These are phyloP conservation scores for Neonectria neomacrospora DNA, from an alignment of 2,329 filamentous ascomycete species.

Conservation along the genomic window DNA sequence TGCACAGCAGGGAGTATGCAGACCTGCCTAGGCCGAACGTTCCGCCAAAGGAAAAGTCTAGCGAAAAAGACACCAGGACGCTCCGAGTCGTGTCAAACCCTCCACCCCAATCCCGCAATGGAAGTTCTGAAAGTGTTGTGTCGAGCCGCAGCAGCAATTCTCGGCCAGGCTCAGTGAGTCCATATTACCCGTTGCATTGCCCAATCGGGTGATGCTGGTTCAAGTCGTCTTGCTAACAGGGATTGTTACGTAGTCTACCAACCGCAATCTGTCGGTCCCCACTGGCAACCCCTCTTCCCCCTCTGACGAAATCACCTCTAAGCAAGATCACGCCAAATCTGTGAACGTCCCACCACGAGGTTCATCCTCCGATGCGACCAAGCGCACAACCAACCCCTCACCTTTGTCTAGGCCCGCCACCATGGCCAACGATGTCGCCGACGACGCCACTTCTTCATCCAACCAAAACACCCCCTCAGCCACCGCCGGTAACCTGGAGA, in stretches of 20 bases:
- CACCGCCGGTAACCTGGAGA: constrained; percentile 58
- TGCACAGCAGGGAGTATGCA: constrained; percentile 69
- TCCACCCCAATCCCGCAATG: constrained; percentile 57
- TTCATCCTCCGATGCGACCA: constrained; percentile 73
- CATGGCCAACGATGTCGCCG: constrained; percentile 65
- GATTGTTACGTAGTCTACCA: constrained; percentile 64
- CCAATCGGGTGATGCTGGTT: constrained; percentile 57
- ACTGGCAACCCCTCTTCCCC: constrained; percentile 64
- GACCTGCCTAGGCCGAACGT: constrained; percentile 36
- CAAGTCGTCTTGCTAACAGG: constrained; percentile 59
- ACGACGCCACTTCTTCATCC: constrained; percentile 54
- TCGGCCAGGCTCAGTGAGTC: constrained; percentile 74
- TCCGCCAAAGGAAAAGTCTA: constrained; percentile 40
- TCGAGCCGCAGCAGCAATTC: constrained; percentile 69
- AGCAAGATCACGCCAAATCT: constrained; percentile 64
- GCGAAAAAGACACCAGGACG: constrained; percentile 55
- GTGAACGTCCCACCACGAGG: constrained; percentile 70
- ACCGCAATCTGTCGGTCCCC: constrained; percentile 66
- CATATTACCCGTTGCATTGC: constrained; percentile 45
- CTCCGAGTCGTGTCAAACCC: constrained; percentile 50
- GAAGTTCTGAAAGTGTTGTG: constrained; percentile 73
- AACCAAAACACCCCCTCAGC: constrained; percentile 45
- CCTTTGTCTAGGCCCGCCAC: constrained; percentile 78
- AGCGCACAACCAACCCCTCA: constrained; percentile 74
- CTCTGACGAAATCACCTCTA: constrained; percentile 59